These are phyloP conservation scores for Anethum foeniculum DNA, from an alignment of 140 eudicot genomes.

Conservation along the genomic window DNA sequence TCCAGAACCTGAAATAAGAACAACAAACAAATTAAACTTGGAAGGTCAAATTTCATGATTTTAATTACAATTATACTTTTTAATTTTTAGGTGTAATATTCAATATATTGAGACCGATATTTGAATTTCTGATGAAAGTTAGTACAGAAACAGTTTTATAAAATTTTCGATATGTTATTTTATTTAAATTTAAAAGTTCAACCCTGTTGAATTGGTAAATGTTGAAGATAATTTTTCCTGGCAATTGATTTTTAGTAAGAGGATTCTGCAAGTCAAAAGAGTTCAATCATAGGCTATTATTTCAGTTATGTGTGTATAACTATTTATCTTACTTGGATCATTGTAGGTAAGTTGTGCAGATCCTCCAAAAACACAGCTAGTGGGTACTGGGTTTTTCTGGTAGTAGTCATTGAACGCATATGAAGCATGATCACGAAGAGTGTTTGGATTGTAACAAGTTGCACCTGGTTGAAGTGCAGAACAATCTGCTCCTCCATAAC, in stretches of 20 bases:
- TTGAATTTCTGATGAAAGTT: neutral
- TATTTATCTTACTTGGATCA: constrained; percentile 66
- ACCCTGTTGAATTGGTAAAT: neutral
- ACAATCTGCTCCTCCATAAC: constrained; percentile 87
- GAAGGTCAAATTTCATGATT: neutral
- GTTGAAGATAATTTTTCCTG: neutral
- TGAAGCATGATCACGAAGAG: constrained; percentile 69
- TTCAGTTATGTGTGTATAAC: neutral
- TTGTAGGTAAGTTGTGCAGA: constrained; percentile 60
- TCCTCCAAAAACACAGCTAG: constrained; percentile 87
- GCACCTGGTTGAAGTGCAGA: constrained; percentile 67
- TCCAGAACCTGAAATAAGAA: constrained; percentile 45
- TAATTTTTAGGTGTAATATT: neutral
- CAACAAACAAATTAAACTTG: neutral
- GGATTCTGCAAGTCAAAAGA: neutral
- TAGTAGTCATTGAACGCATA: constrained; percentile 72
- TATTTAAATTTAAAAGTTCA: neutral
- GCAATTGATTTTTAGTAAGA: neutral
- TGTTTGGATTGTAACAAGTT: constrained; percentile 61
- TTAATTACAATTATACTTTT: neutral
- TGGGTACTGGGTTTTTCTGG: constrained; percentile 72
- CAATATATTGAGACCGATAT: neutral
- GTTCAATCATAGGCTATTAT: neutral
- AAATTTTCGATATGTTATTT: neutral
- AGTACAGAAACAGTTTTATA: neutral